Base-by-base conservation (phyloP, 345 rosid species). In the Corchorus capsularis region DNA sequence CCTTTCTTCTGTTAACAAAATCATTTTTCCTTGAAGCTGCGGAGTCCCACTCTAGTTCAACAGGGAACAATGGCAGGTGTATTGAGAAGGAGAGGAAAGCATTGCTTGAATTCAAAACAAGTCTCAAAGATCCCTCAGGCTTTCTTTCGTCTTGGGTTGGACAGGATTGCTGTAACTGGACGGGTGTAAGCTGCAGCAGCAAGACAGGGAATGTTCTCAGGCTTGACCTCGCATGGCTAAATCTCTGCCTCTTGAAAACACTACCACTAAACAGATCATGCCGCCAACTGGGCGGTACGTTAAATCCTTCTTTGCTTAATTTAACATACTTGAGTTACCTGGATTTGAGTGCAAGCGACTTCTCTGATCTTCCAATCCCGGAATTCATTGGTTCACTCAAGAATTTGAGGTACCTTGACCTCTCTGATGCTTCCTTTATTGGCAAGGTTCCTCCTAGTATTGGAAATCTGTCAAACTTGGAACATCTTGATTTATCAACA, bases 121-220 rank as follows among this genome's bases (percentile, higher is more conserved):
- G 63, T 22, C 66, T 59, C 6, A 8, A 57, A 20, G 75, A 72
- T 72, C 75, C 75, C 27, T 39, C 66, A 11, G 80, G 72, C 17
- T 19, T 32, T 72, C 80, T 78, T 72, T 78, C 67, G 35, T 63
- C 80, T 41, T 78, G 72, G 76, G 39, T n/a, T 14, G 66, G 72
- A 22, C 12, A 61, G 1, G 66, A 79, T 32, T 79, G 79, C 14
- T 69, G 79, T 37, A 53, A 61, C 2, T 79, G 61, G 79, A 7
- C 43, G 1, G 75, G 75, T 3, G 66, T 75, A 13, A 71, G 35
- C 16, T 75, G 72, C 71, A 45, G 34, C 71, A 75, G 50, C 2
- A 6, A 39, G 50, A 75, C 75, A 8, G 72, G 79, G 3, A 62
- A 72, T 9, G 11, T 69, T 8, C 12, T 63, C 67, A 37, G 7